phyloP scores from a whole-genome alignment of 2,329 filamentous ascomycete species.

The Pseudogymnoascus sp. region DNA sequence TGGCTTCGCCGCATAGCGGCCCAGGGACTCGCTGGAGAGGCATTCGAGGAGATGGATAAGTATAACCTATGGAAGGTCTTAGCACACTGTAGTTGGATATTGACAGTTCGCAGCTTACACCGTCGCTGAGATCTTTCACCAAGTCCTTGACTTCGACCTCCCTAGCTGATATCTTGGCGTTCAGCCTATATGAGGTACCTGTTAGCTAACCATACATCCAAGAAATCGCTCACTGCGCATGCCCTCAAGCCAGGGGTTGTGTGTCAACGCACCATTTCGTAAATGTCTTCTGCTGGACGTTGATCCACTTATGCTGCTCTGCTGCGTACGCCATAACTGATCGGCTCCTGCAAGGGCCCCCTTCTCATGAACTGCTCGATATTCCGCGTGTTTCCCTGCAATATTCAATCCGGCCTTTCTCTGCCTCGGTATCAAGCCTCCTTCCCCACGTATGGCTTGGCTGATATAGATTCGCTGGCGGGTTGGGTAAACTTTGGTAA shows the following conservation, averaged over 20 bases:
- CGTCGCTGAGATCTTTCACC: slow-evolving; percentile 84
- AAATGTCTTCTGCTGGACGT: slow-evolving; percentile 96
- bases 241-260: neutral
- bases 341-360: neutral
- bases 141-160: slow-evolving; percentile 78
- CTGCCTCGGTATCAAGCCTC: neutral
- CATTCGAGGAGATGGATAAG: slow-evolving; percentile 97
- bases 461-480: neutral
- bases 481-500: neutral
- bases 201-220: neutral
- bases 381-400: neutral
- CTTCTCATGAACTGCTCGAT: neutral
- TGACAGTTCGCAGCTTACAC: slow-evolving; percentile 52
- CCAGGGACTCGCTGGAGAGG: slow-evolving; percentile 87
- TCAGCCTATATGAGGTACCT: slow-evolving; percentile 57
- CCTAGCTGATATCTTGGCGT: slow-evolving; percentile 81
- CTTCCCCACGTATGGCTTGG: slow-evolving; percentile 7
- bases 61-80: slow-evolving; percentile 55
- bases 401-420: neutral
- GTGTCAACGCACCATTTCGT: slow-evolving; percentile 70
- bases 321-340: slow-evolving; percentile 51
- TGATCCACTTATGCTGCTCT: slow-evolving; percentile 62
- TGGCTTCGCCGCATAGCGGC: slow-evolving; percentile 91
- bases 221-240: slow-evolving; percentile 16
- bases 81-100: slow-evolving; percentile 10